Base-by-base conservation (phyloP, 139 green algal genomes). In the Deuterostichococcus epilithicus region DNA sequence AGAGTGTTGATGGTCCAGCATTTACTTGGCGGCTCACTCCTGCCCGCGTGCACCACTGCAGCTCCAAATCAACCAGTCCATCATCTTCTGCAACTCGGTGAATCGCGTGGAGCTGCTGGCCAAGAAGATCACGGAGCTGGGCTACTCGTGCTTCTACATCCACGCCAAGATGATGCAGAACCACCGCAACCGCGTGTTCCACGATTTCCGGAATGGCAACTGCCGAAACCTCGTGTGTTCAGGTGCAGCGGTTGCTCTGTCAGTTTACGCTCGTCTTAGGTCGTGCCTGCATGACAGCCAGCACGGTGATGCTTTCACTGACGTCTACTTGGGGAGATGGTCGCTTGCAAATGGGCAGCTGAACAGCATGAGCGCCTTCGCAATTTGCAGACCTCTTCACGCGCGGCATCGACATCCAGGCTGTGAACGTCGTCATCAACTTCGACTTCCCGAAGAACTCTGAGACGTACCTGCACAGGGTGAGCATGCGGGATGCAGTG, bases 21-120 rank as follows among this genome's bases (percentile, higher is more conserved):
- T 70, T 26, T 36, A 66, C 38, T 35, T 30, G 26, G 25, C 1
- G 30, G n/a, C 45, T 45, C 8, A 68, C 72, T 69, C 32, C 4
- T 39, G 35, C 1, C n/a, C 52, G 37, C 65, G 3, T 76, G 1
- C 25, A 13, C 42, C 13, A 13, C 30, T 83, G 76, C 82, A 93
- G 90, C 89, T 98, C 42, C 91, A 97, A 90, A 96, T 98, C 86
- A 98, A 97, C 87, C 94, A 98, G 87, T 97, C 91, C 76, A 99
- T 99, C 87, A 99, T 99, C 80, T 99, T 99, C 86, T 99, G 96
- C 92, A 99, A 99, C 92, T 97, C 88, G 28, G 96, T 98, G 36
- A 98, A 98, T 83, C 90, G 91, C 52, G 96, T 99, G 76, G 96
- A 99, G 89, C 88, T 99, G 76, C 90, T 99, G 72, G 96, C 96